These are phyloP conservation scores for Capsella bursapastoris DNA, from an alignment of 345 rosid genomes.

Conservation along the genomic window DNA sequence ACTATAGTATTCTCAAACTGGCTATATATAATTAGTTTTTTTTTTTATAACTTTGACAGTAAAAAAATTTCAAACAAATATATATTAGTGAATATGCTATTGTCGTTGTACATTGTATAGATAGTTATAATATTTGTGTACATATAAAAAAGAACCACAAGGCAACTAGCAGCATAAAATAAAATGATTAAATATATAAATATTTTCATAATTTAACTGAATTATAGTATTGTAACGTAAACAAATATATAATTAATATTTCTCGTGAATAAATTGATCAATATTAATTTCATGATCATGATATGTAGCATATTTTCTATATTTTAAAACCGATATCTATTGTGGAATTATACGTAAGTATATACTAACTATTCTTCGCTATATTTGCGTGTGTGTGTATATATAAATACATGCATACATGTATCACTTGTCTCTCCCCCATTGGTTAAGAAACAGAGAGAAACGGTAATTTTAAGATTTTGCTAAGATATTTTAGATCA, in stretches of 20 bases:
- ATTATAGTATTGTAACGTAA: neutral
- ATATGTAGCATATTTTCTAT: neutral
- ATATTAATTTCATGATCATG: neutral
- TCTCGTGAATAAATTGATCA: neutral
- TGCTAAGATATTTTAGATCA: slow-evolving; percentile 30
- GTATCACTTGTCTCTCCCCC: slow-evolving; percentile 16
- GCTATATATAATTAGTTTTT: too few relatives aligned
- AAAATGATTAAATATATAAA: neutral
- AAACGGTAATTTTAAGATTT: slow-evolving; percentile 27
- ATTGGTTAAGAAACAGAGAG: slow-evolving; percentile 32
- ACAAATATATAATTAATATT: neutral
- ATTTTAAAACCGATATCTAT: neutral
- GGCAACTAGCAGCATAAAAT: neutral
- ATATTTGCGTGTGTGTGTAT: neutral
- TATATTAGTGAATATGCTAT: neutral
- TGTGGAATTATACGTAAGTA: slow-evolving; percentile 5
- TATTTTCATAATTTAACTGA: neutral
- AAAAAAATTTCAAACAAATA: neutral
- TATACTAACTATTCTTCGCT: neutral
- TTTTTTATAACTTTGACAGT: neutral
- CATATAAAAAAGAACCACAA: neutral
- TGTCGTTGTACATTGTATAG: neutral
- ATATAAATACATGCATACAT: slow-evolving; percentile 3
- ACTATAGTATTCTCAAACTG: neutral
- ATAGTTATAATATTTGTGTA: neutral